Conservation (phyloP, 768 basidiomycete species). For the Amanita exitialis region DNA sequence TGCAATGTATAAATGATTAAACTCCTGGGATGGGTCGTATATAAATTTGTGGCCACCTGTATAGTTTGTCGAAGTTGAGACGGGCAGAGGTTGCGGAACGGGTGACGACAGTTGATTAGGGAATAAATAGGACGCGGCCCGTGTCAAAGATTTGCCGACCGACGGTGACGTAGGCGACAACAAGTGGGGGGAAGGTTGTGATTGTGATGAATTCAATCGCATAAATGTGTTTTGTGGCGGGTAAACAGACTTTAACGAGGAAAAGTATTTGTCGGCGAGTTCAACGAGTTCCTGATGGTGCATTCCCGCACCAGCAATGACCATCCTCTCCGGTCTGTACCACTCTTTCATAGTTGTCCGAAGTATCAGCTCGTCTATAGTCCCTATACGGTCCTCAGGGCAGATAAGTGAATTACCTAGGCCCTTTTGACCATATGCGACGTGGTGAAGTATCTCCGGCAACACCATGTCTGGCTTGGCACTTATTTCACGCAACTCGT, state of each 20-base stretch:
- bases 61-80: conserved; percentile 47
- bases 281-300: conserved; percentile 83
- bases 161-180: conserved; percentile 44
- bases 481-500: conserved; percentile 82
- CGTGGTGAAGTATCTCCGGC: conserved; percentile 80
- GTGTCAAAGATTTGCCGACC: conserved; percentile 57
- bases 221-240: conserved; percentile 15
- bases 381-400: conserved; percentile 70
- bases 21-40: conserved; percentile 50
- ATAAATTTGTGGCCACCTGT: conserved; percentile 79
- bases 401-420: conserved; percentile 90
- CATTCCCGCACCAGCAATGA: conserved; percentile 91
- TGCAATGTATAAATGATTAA: conserved; percentile 88
- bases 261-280: conserved; percentile 76
- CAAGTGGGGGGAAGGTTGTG: conserved; percentile 40
- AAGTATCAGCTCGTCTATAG: conserved; percentile 53
- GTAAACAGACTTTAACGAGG: conserved; percentile 41
- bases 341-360: conserved; percentile 61
- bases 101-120: conserved; percentile 24
- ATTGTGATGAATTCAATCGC: conserved; percentile 20
- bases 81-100: conserved; percentile 12
- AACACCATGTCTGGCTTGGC: conserved; percentile 90
- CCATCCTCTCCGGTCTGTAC: conserved; percentile 93
- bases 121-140: conserved; percentile 72
- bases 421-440: conserved; percentile 69